Evolutionary conservation across 768 basidiomycete genomes (phyloP).

Genomic region (Pleurotus tuoliensis): DNA sequence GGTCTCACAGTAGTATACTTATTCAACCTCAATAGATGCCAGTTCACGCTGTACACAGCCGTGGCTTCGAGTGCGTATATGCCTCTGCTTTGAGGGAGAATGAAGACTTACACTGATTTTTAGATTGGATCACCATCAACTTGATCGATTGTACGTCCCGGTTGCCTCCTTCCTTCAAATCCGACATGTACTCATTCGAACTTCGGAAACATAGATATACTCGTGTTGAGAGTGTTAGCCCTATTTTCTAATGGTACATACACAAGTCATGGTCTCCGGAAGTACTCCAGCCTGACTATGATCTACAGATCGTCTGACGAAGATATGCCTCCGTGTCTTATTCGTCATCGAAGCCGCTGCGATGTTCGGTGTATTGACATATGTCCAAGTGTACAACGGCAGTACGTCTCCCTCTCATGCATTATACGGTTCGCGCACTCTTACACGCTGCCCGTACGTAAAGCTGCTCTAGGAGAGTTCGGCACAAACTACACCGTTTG

Average conservation of each 20-base stretch:
- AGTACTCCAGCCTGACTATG: too few relatives aligned
- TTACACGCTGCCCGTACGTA: too few relatives aligned
- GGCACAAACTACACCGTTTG: neutral
- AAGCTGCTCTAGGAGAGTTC: conserved; percentile 1
- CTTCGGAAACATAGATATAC: neutral
- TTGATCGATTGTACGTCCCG: conserved; percentile 5
- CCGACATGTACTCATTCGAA: neutral
- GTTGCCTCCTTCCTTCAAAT: neutral
- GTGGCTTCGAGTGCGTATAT: neutral
- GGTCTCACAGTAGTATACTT: neutral
- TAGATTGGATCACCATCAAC: conserved; percentile 7
- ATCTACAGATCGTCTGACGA: neutral
- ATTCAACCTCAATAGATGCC: neutral
- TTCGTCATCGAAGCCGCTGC: neutral
- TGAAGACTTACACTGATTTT: neutral
- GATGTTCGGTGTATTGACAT: neutral
- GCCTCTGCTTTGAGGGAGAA: neutral
- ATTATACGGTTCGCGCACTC: neutral
- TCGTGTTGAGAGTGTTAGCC: conserved; percentile 2
- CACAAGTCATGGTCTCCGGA: too few relatives aligned
- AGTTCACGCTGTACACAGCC: neutral
- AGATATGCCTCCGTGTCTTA: neutral
- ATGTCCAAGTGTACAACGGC: conserved; percentile 1
- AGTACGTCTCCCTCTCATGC: neutral
- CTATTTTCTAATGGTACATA: neutral